These are phyloP conservation scores for Elaeis oleifera DNA, from an alignment of 202 grass and related monocot genomes.

Conservation along the genomic window DNA sequence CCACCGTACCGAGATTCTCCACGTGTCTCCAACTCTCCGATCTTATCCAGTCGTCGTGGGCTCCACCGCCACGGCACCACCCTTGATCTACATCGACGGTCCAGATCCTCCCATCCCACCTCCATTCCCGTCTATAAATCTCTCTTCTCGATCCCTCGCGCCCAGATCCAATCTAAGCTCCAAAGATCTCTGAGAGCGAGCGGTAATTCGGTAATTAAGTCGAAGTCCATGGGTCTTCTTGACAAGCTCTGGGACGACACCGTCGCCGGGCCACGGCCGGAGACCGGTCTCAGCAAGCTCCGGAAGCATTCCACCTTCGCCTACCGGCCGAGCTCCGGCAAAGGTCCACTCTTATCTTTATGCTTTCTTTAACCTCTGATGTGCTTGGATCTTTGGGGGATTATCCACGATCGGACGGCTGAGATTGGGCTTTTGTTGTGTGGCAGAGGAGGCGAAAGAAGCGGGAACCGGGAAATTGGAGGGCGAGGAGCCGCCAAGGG, in stretches of 20 bases:
- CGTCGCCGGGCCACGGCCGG: slow-evolving; percentile 78
- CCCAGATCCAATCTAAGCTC: background rate
- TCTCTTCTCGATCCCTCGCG: too few species aligned
- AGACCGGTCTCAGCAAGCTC: slow-evolving; percentile 78
- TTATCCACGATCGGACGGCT: background rate
- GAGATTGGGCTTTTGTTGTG: background rate
- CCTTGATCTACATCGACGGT: background rate
- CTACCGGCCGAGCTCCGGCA: slow-evolving; percentile 38
- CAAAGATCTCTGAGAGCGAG: too few species aligned
- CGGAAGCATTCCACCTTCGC: slow-evolving; percentile 53
- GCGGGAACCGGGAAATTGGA: slow-evolving; percentile 18
- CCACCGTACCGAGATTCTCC: too few species aligned
- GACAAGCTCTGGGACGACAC: slow-evolving; percentile 98
- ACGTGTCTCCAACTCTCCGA: slow-evolving; percentile 6
- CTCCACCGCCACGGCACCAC: slow-evolving; percentile 12
- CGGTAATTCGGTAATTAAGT: background rate
- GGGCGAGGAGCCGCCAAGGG: slow-evolving; percentile 37
- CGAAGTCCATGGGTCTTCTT: slow-evolving; percentile 61
- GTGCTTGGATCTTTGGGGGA: background rate
- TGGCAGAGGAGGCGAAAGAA: slow-evolving; percentile 38
- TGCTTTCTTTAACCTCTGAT: background rate
- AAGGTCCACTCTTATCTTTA: slow-evolving; percentile 4
- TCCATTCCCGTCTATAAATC: too few species aligned
- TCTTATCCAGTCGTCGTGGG: slow-evolving; percentile 20
- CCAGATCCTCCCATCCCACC: background rate